Base-by-base conservation (phyloP, 2,329 filamentous ascomycete genomes). In the Myriosclerotinia curreyana region DNA sequence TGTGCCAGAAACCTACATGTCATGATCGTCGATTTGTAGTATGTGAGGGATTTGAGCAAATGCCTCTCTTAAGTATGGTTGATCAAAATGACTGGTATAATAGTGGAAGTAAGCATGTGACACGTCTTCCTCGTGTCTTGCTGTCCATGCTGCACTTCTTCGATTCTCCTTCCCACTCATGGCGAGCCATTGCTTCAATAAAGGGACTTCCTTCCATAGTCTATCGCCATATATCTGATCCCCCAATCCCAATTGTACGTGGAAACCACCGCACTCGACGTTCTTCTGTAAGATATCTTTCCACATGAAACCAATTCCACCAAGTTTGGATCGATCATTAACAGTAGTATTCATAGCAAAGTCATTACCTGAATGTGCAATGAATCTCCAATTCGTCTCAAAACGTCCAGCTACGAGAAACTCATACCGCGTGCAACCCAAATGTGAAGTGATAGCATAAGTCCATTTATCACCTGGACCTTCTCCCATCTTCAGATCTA, bases 251-350 rank as follows among this genome's bases (percentile, higher is more conserved):
- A 99, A 81, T 74, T 99, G 95, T 8, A 91, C 88, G 73, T 99
- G 95, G 76, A 98, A 99, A 1, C 95, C 95, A 63, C 93, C 92
- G 70, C 93, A 96, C 71, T 99, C 95, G 36, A 93, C 86, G 72
- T 99, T 96, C 81, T 97, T 97, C 77, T 97, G 92, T 74, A 99
- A 82, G 36, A 99, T 93, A 72, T 99, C 95, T 73, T 97, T 98
- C 95, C 95, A 99, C 94, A 99, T 96, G 74, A 95, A 91, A 0
- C 93, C 91, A 1, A 96, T 84, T 1, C 95, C 95, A 38, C 95
- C 95, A 1, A 98, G 83, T 71, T 89, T 91, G 40, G 88, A 86
- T 51, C 94, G 85, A 71, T 99, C 95, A 66, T 89, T 92, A 62
- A 92, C 88, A 67, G 88, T 92, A 1, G 96, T 95, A 68, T 90